A percentile compares a stretch with the other conserved stretches of the same genome.
phyloP scores from a whole-genome alignment of 306 rosid genomes.

The Psophocarpus tetragonolobus region DNA sequence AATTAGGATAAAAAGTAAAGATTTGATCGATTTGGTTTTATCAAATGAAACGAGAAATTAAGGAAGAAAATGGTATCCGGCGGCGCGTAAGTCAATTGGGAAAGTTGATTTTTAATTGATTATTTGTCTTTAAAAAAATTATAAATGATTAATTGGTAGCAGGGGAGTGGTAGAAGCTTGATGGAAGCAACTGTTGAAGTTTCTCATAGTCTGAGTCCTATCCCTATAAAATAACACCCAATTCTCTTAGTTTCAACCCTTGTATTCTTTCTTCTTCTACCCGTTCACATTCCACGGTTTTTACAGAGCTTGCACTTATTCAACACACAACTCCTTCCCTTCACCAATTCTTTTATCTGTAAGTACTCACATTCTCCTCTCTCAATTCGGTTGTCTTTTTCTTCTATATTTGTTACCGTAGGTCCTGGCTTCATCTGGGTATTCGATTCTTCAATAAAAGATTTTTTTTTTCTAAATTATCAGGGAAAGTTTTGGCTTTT shows the following conservation, averaged over 20 bases:
- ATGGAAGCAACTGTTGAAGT: not conserved
- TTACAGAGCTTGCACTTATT: not conserved
- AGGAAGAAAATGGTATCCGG: too few relatives aligned
- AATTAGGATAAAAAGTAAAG: too few relatives aligned
- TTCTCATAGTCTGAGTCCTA: conserved; percentile 3
- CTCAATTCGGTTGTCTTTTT: not conserved
- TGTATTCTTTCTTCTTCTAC: not conserved
- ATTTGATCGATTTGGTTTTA: too few relatives aligned
- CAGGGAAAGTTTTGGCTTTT: not conserved
- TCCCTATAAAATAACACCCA: not conserved
- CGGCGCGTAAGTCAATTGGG: too few relatives aligned
- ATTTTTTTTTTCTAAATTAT: not conserved
- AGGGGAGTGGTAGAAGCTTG: not conserved
- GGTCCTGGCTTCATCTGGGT: conserved; percentile 10
- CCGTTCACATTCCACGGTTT: not conserved
- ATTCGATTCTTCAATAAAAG: not conserved
- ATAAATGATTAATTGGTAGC: not conserved
- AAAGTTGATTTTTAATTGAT: too few relatives aligned
- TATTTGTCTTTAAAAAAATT: too few relatives aligned
- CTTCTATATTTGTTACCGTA: not conserved
- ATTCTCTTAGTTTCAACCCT: not conserved
- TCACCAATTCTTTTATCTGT: not conserved
- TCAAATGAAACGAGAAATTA: too few relatives aligned
- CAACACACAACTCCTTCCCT: not conserved
- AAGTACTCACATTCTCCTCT: not conserved